Percentiles rank a stretch among this genome's conserved stretches.
Evolutionary conservation across 805 yeast genomes (phyloP).

Genomic region (Teunomyces barrocoloradensis): DNA sequence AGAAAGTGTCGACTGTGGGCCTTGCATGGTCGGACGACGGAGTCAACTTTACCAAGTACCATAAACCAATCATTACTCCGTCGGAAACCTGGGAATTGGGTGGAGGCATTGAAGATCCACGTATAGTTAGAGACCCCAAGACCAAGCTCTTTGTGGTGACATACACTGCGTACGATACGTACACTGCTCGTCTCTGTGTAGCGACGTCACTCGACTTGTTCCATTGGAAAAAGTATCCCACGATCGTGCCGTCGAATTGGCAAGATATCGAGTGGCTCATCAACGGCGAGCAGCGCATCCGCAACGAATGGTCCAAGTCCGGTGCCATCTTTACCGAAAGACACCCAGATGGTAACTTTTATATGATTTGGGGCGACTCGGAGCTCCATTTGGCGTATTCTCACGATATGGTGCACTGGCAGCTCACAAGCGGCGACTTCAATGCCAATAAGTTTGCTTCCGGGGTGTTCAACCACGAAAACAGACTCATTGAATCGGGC

Average conservation of each 20-base stretch:
- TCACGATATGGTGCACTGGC: constrained; percentile 35
- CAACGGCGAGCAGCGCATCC: constrained; percentile 23
- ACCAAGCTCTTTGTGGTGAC: constrained; percentile 36
- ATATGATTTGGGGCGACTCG: constrained; percentile 46
- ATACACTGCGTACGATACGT: constrained; percentile 39
- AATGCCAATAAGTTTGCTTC: constrained; percentile 23
- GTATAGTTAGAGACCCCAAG: constrained; percentile 38
- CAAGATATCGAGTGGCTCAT: constrained; percentile 27
- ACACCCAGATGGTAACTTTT: constrained; percentile 32
- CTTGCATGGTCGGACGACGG: constrained; percentile 44
- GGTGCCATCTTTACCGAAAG: constrained; percentile 38
- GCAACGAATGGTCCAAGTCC: constrained; percentile 40
- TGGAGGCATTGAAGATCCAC: constrained; percentile 45
- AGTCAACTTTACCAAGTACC: constrained; percentile 26
- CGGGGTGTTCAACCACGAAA: constrained; percentile 30
- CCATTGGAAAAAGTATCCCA: constrained; percentile 38
- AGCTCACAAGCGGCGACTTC: constrained; percentile 17
- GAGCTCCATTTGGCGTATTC: constrained; percentile 37
- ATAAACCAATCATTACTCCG: constrained; percentile 31
- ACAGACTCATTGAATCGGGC: constrained; percentile 40
- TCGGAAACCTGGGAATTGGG: constrained; percentile 39
- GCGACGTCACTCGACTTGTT: constrained; percentile 37
- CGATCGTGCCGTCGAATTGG: constrained; percentile 32
- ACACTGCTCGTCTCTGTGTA: constrained; percentile 37
- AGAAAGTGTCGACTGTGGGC: constrained; percentile 34